Evolutionary conservation across 2,329 filamentous ascomycete species (phyloP), one percentile per base, ranked within the genome.

Genomic region (Cladosporium sp.): DNA sequence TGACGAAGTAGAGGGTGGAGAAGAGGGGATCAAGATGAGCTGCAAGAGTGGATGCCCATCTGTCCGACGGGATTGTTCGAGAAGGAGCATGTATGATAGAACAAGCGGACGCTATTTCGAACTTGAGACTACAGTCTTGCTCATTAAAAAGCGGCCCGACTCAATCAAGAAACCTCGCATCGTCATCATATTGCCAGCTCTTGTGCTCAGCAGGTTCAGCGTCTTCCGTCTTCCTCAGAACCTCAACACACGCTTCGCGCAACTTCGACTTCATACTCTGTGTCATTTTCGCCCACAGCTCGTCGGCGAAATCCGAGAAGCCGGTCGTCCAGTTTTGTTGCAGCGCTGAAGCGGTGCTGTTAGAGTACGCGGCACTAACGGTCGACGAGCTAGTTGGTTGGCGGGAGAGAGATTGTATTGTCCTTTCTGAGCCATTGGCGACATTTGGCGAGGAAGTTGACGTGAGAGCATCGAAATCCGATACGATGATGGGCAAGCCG

Each of bases 121-220:
- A n/a, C n/a, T n/a, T n/a, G n/a, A n/a, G n/a, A n/a, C 25, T 9
- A 28, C 25, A 28, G 9, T 9, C 25, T 4, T 4, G 25, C 25
- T 28, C 25, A 28, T 4, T 32, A 7, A 32, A 28, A n/a, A n/a
- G n/a, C n/a, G n/a, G n/a, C n/a, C n/a, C 25, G 28, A n/a, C 24
- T 65, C 61, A 70, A 48, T 69, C 68, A 49, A 70, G 64, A 40
- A 69, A 64, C 9, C 66, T 57, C 25, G 66, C 66, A 59, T 69
- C 68, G 45, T 68, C 64, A 54, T 70, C 66, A 24, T 61, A 66
- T 28, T 58, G 50, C 60, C 61, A 61, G n/a, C 42, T 44, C 32
- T 51, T 56, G 54, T 52, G 57, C 52, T 59, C 58, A n/a, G n/a
- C 37, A 32, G 10, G 28, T 60, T 68, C 59, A 24, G 48, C n/a